Evolutionary conservation across 306 rosid genomes (phyloP).

Genomic region (Cajanus cajan): DNA sequence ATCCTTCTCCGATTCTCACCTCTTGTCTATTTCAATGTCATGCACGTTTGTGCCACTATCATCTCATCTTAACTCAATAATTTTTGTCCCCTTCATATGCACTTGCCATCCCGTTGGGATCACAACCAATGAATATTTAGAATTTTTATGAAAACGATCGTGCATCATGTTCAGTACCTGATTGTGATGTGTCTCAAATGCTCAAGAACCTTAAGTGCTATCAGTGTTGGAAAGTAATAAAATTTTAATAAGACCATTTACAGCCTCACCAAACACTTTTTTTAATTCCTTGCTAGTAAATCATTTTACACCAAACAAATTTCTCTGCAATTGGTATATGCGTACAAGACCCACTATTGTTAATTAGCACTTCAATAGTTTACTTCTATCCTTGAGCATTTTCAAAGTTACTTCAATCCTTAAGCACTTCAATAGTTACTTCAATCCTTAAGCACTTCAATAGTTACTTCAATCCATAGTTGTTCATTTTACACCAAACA

Average conservation of each 20-base stretch:
- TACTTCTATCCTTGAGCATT: no score
- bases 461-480: no score
- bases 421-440: not conserved
- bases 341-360: no score
- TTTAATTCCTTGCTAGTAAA: not conserved
- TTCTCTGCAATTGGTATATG: not conserved
- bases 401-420: no score
- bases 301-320: not conserved
- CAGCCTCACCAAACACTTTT: not conserved
- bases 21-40: constrained; percentile 30
- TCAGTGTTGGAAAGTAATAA: constrained; percentile 33
- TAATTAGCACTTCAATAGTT: no score
- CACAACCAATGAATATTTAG: constrained; percentile 15
- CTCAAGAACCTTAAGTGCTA: constrained; percentile 20
- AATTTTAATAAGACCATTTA: constrained; percentile 5
- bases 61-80: constrained; percentile 30
- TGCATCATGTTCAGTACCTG: constrained; percentile 19
- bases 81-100: constrained; percentile 40
- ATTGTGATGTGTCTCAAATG: constrained; percentile 18
- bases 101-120: constrained; percentile 30
- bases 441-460: not conserved
- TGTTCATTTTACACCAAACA: no score
- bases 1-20: constrained; percentile 27
- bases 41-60: constrained; percentile 48
- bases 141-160: not conserved